These are phyloP conservation scores for Perilla frutescens DNA, from an alignment of 257 asterid genomes.

Conservation along the genomic window DNA sequence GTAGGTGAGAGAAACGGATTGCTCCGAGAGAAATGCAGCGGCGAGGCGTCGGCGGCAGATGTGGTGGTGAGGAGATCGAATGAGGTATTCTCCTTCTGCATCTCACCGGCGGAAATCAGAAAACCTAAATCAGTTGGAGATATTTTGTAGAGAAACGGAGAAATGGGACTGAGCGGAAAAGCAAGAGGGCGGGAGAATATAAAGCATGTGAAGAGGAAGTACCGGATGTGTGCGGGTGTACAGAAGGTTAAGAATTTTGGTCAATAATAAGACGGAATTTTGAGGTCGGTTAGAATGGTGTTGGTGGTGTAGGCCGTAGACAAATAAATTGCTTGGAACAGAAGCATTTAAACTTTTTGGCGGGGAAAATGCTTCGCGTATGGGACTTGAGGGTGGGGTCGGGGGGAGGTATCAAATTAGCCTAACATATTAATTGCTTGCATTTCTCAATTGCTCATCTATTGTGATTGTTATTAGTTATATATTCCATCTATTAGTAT, in stretches of 20 bases:
- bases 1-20: slow-evolving; percentile 57
- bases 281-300: slow-evolving; percentile 13
- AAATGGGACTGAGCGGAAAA: not conserved
- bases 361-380: slow-evolving; percentile 33
- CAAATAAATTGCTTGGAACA: slow-evolving; percentile 36
- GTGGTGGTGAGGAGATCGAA: slow-evolving; percentile 33
- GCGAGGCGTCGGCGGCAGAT: slow-evolving; percentile 36
- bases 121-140: not conserved
- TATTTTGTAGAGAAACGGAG: not conserved
- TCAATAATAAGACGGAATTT: slow-evolving; percentile 12
- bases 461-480: too few relatives aligned
- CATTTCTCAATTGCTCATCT: too few relatives aligned
- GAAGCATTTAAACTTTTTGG: slow-evolving; percentile 46
- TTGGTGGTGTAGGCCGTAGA: slow-evolving; percentile 34
- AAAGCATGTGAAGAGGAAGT: slow-evolving; percentile 29
- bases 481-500: too few relatives aligned
- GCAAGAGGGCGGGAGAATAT: slow-evolving; percentile 32
- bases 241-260: not conserved
- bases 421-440: too few relatives aligned
- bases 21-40: slow-evolving; percentile 35
- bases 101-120: slow-evolving; percentile 31
- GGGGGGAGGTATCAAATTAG: too few relatives aligned
- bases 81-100: slow-evolving; percentile 53
- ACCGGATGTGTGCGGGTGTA: slow-evolving; percentile 35
- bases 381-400: not conserved